Evolutionary conservation across 441 rosid genomes (phyloP), one percentile per base, ranked within the genome.

Genomic region (Raphanus hybrid): DNA sequence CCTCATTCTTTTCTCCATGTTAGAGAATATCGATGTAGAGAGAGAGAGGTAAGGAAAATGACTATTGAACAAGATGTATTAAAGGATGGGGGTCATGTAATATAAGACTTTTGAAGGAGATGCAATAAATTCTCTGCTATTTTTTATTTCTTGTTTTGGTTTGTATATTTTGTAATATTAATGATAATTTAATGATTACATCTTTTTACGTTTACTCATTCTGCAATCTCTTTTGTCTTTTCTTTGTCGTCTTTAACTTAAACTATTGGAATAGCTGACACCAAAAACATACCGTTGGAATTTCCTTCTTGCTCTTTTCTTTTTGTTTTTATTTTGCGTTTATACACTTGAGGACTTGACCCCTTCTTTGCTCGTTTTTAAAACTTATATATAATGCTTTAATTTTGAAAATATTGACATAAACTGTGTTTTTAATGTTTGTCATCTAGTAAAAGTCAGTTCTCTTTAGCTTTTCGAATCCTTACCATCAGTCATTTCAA

Each of bases 1-100:
- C 82, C 80, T 92, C 78, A 92, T 78, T 69, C 87, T 82, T 71
- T 82, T 87, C 67, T 92, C 98, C 96, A 88, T 89, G 64, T 35
- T 10, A 16, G 69, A 75, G 81, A 26, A 45, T 50, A 76, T 67
- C 65, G 64, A 73, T 15, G 23, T 68, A 16, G 29, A 45, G 54
- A 4, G 6, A 4, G 12, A 48, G 48, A 37, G 67, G 3, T 62
- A 32, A 32, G 69, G 43, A 77, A 64, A 10, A 9, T 41, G 69
- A 63, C 26, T 35, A 52, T 3, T 66, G 77, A 66, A 66, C 45
- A 52, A 61, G 69, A 78, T 8, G 80, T 62, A 29, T 15, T 76
- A 69, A 23, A 62, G 41, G 57, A n/a, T 16, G 18, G 15, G 64
- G 62, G 48, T 70, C 64, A 70, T 52, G 29, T n/a, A n/a, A 50